phyloP scores from a whole-genome alignment of 2,329 filamentous ascomycete species.

The Gremmenia infestans region DNA sequence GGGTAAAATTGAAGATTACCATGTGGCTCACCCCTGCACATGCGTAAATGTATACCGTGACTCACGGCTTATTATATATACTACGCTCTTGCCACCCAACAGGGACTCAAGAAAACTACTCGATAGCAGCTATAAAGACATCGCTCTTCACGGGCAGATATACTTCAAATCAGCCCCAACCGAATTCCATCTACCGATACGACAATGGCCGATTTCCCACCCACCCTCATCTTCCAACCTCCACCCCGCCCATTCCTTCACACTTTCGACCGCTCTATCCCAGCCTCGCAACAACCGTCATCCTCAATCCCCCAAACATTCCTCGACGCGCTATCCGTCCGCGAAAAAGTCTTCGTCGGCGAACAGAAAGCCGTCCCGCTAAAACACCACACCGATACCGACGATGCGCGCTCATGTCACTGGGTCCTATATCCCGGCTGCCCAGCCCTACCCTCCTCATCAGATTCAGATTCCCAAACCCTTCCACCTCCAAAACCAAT shows the following conservation, averaged over 20 bases:
- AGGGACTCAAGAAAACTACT: too few species aligned
- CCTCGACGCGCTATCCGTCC: slow-evolving; percentile 55
- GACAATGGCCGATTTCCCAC: too few species aligned
- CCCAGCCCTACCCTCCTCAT: background rate
- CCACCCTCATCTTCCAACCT: background rate
- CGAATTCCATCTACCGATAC: too few species aligned
- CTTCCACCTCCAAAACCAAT: background rate
- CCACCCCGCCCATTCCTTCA: slow-evolving; percentile 5
- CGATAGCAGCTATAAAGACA: too few species aligned
- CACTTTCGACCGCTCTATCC: slow-evolving; percentile 11
- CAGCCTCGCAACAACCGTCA: slow-evolving; percentile 1
- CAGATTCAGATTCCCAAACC: background rate
- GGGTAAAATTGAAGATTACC: too few species aligned
- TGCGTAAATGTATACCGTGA: too few species aligned
- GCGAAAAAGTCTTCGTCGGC: slow-evolving; percentile 52
- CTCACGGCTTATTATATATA: too few species aligned
- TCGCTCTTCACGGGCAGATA: too few species aligned
- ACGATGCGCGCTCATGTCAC: slow-evolving; percentile 74
- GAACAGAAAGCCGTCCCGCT: slow-evolving; percentile 47
- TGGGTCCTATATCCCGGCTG: slow-evolving; percentile 50
- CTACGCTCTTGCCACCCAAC: too few species aligned
- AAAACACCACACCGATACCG: slow-evolving; percentile 70
- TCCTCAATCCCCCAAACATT: slow-evolving; percentile 47
- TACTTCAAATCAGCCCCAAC: too few species aligned
- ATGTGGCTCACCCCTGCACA: too few species aligned